phyloP scores from a whole-genome alignment of 2,329 filamentous ascomycete genomes.

The Cercospora canescens region DNA sequence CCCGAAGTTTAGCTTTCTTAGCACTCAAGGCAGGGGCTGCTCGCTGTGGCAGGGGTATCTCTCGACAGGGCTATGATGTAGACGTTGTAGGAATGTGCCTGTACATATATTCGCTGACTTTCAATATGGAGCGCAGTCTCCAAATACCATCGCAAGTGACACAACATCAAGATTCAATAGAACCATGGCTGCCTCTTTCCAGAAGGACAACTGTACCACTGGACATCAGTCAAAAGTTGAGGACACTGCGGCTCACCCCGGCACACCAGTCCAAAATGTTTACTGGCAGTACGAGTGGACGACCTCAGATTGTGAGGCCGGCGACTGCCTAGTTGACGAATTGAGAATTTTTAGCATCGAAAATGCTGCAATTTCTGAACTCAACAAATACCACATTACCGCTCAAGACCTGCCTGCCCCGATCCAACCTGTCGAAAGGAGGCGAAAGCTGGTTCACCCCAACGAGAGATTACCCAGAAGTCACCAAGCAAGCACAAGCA shows the following conservation, averaged over 20 bases:
- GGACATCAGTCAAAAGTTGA: neutral
- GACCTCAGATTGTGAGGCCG: conserved; percentile 5
- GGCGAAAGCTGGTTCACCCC: neutral
- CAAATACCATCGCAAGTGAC: neutral
- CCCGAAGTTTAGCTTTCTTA: conserved; percentile 4
- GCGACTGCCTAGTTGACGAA: neutral
- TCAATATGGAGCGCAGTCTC: neutral
- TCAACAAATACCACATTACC: neutral
- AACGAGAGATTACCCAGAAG: neutral
- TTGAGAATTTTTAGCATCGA: neutral
- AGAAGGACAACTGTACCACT: neutral
- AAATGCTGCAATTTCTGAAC: conserved; percentile 2
- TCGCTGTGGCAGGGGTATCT: neutral
- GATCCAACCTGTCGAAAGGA: neutral
- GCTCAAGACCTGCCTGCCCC: neutral
- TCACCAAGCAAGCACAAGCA: neutral
- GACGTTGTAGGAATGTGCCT: neutral
- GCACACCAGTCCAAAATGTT: neutral
- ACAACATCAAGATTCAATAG: neutral
- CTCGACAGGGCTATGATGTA: neutral
- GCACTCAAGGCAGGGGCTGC: neutral
- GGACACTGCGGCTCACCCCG: neutral
- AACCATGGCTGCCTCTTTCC: conserved; percentile 3
- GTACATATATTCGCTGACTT: neutral
- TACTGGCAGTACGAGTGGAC: conserved; percentile 1